Conservation (phyloP, 2,329 filamentous ascomycete species). For the Aspergillus thermomutatus region DNA sequence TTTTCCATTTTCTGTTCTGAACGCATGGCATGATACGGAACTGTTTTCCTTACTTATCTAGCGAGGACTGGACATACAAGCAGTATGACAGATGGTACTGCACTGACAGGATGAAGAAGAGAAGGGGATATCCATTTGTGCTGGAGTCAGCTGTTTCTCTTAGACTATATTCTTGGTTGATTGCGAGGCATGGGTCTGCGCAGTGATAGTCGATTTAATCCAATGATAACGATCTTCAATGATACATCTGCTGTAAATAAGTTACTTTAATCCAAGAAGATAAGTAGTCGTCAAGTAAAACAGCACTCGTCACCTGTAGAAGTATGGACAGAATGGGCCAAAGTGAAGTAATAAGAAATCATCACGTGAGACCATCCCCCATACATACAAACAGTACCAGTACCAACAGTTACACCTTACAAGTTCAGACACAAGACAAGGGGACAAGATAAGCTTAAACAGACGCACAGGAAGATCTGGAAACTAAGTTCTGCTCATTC, state of each 20-base stretch:
- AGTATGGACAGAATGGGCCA: background rate
- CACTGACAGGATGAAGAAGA: conserved; percentile 4
- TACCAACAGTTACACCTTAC: background rate
- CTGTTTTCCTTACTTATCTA: conserved; percentile 21
- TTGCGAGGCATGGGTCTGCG: conserved; percentile 5
- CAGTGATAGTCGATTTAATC: background rate
- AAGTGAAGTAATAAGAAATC: background rate
- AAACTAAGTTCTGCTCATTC: background rate
- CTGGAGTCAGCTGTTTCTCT: conserved; percentile 7
- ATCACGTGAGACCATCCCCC: background rate
- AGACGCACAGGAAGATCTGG: background rate
- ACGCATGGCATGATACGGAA: conserved; percentile 39
- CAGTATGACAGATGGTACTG: background rate
- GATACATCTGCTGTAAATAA: conserved; percentile 2
- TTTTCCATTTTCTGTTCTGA: conserved; percentile 29
- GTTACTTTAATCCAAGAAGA: background rate
- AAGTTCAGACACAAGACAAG: background rate
- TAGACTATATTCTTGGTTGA: conserved; percentile 1
- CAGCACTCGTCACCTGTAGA: background rate
- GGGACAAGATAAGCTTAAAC: conserved; percentile 1
- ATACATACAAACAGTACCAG: background rate
- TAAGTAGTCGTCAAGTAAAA: background rate
- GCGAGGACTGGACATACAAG: conserved; percentile 3
- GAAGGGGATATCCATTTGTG: conserved; percentile 15
- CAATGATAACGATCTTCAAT: background rate